phyloP scores from a whole-genome alignment of 495 filamentous ascomycete species.

The Filosporella fistucella region DNA sequence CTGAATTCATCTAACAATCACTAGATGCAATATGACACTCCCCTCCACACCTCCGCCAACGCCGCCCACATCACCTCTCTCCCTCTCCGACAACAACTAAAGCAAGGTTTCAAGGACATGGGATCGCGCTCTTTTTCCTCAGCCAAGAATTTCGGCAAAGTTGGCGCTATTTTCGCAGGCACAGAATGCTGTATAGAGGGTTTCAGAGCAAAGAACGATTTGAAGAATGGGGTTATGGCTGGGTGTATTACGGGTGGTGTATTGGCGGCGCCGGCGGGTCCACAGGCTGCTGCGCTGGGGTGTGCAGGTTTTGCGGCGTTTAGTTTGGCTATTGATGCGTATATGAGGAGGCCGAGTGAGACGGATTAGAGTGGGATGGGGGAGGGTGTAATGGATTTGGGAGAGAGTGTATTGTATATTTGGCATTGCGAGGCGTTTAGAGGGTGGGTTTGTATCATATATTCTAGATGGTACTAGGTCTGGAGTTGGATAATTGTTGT shows the following conservation, averaged over 20 bases:
- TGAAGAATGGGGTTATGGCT: conserved; percentile 80
- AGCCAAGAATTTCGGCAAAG: conserved; percentile 90
- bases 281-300: conserved; percentile 82
- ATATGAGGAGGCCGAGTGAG: conserved; percentile 65
- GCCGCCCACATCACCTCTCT: conserved; percentile 62
- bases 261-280: conserved; percentile 78
- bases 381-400: not conserved
- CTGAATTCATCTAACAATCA: not conserved
- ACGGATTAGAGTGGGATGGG: conserved; percentile 30
- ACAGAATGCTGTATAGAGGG: conserved; percentile 97
- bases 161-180: conserved; percentile 85
- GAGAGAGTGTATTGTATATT: not conserved
- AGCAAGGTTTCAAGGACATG: conserved; percentile 89
- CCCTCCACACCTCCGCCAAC: conserved; percentile 52
- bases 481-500: conserved; percentile 2
- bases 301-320: conserved; percentile 97
- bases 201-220: conserved; percentile 85
- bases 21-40: conserved; percentile 90
- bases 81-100: conserved; percentile 77
- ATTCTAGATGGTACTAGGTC: not conserved
- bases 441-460: conserved; percentile 1
- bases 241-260: conserved; percentile 91
- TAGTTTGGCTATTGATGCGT: conserved; percentile 89
- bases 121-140: conserved; percentile 75
- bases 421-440: conserved; percentile 9